Percentiles rank a stretch among this genome's conserved stretches.
Conservation (phyloP, 2,329 filamentous ascomycete species). For the Cladophialophora immunda region DNA sequence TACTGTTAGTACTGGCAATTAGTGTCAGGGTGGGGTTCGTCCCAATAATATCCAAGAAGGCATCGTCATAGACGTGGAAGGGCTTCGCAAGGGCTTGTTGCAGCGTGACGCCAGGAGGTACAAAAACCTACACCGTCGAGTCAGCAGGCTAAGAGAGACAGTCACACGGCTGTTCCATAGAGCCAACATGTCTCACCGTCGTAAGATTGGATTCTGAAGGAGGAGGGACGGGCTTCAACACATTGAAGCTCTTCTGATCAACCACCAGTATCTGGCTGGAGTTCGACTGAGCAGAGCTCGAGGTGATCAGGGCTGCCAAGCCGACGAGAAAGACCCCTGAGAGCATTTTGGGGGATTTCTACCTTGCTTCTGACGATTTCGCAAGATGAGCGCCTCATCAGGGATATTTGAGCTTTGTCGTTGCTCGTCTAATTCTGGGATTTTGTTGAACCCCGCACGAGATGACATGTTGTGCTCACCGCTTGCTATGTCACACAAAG, state of each 20-base stretch:
- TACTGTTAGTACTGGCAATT: conserved; percentile 54
- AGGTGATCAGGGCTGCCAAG: conserved; percentile 14
- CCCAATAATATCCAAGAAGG: conserved; percentile 62
- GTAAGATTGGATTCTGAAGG: conserved; percentile 44
- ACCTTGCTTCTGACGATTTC: neutral
- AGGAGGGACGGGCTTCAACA: conserved; percentile 51
- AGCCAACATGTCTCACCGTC: conserved; percentile 43
- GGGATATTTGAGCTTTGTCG: conserved; percentile 18
- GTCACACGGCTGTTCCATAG: neutral
- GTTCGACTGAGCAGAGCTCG: conserved; percentile 26
- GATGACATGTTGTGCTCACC: conserved; percentile 9
- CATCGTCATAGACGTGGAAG: conserved; percentile 60
- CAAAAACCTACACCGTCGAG: conserved; percentile 46
- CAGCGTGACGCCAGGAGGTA: conserved; percentile 55
- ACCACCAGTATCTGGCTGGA: conserved; percentile 55
- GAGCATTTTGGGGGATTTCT: conserved; percentile 24
- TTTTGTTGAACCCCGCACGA: conserved; percentile 14
- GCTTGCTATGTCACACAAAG: neutral
- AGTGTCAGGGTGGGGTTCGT: conserved; percentile 59
- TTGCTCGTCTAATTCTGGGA: conserved; percentile 4
- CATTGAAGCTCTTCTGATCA: conserved; percentile 57
- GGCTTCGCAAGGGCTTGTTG: conserved; percentile 47
- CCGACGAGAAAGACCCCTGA: conserved; percentile 21
- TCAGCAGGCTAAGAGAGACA: neutral
- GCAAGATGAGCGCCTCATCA: neutral